These are phyloP conservation scores for Cymodocea nodosa DNA, from an alignment of 116 monocot genomes.

Conservation along the genomic window DNA sequence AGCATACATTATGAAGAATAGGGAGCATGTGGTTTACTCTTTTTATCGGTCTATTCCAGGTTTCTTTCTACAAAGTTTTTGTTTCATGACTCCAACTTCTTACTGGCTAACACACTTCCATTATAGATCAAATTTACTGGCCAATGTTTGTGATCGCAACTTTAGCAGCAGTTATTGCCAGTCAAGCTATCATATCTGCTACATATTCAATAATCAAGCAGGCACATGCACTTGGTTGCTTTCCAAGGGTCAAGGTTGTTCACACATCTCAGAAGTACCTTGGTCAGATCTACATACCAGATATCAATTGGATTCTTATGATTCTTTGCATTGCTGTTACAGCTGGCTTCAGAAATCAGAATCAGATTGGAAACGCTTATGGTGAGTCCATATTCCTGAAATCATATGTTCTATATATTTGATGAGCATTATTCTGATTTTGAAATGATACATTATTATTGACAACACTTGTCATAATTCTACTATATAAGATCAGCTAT, in stretches of 20 bases:
- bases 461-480: no score
- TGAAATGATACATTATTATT: no score
- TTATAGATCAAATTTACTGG: conserved; percentile 71
- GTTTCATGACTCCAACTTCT: no score
- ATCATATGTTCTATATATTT: background rate
- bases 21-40: conserved; percentile 38
- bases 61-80: conserved; percentile 1
- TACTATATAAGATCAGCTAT: no score
- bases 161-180: conserved; percentile 70
- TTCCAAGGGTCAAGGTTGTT: conserved; percentile 79
- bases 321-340: conserved; percentile 86
- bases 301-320: conserved; percentile 92
- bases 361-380: conserved; percentile 92
- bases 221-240: conserved; percentile 80
- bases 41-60: conserved; percentile 95
- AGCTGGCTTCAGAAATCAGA: conserved; percentile 84
- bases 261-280: conserved; percentile 86
- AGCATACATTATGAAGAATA: conserved; percentile 64
- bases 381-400: conserved; percentile 21
- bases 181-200: conserved; percentile 90
- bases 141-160: conserved; percentile 70
- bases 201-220: conserved; percentile 92
- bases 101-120: background rate
- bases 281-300: conserved; percentile 92
- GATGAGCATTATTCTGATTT: no score